Evolutionary conservation across 2,329 filamentous ascomycete species (phyloP).

Genomic region (Fusarium nurragi): DNA sequence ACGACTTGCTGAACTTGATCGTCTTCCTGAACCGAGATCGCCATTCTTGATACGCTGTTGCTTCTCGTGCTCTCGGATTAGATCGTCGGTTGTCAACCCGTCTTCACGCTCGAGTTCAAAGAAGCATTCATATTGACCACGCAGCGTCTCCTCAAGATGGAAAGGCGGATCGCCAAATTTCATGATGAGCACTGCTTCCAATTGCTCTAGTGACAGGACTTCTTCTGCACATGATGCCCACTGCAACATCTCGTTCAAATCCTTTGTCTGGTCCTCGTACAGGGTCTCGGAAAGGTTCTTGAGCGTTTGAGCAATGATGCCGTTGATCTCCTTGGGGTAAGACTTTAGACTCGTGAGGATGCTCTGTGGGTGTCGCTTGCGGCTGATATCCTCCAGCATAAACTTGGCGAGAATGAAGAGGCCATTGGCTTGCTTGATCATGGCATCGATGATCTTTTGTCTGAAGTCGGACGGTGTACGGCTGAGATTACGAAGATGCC

Average conservation of each 20-base stretch:
- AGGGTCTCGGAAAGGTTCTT: conserved; percentile 53
- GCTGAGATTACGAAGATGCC: conserved; percentile 51
- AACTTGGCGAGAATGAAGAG: conserved; percentile 61
- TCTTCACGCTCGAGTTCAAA: conserved; percentile 58
- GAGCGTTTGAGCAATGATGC: conserved; percentile 54
- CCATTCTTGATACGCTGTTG: conserved; percentile 40
- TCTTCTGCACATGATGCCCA: conserved; percentile 59
- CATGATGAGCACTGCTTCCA: conserved; percentile 56
- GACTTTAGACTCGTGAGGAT: conserved; percentile 56
- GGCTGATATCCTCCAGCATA: conserved; percentile 60
- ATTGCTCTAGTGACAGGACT: conserved; percentile 54
- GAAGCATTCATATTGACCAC: conserved; percentile 58
- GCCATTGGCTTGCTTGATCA: conserved; percentile 56
- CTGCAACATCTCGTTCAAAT: conserved; percentile 58
- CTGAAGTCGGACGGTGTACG: conserved; percentile 48
- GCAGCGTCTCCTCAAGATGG: conserved; percentile 54
- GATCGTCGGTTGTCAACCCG: conserved; percentile 54
- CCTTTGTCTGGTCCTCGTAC: conserved; percentile 51
- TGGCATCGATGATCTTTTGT: conserved; percentile 51
- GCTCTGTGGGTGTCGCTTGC: conserved; percentile 56
- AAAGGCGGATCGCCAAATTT: conserved; percentile 53
- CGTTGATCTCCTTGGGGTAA: conserved; percentile 57
- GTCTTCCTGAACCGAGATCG: conserved; percentile 20
- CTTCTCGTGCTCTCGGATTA: conserved; percentile 52
- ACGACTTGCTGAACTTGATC: conserved; percentile 38